Base-by-base conservation (phyloP, 495 filamentous ascomycete genomes). In the Aspergillus affinis region DNA sequence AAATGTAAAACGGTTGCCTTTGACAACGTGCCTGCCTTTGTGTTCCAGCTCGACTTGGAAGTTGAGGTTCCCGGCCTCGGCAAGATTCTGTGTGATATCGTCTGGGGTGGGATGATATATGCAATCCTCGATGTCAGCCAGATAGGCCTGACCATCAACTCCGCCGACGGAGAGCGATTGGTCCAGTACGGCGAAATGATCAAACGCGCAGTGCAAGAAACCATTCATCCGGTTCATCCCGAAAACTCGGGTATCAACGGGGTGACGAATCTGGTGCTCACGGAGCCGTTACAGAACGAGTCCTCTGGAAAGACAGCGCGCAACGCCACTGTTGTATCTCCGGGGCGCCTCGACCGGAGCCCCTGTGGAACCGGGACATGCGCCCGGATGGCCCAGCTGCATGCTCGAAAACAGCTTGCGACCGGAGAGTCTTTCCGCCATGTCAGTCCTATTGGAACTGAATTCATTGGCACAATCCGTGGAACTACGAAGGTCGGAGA, bases 81-180 rank as follows among this genome's bases (percentile, higher is more conserved):
- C 0, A 51, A 62, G 36, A 54, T 75, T 4, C 47, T 29, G 2
- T 67, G 72, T 20, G 73, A 76, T 58, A 71, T 76, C 45, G 73
- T 68, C 6, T 76, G 64, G 32, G 72, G 73, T 7, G 73, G 73
- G 1, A 76, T 75, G 73, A 72, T 73, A 51, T 75, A 68, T 50
- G 63, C 66, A 7, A 21, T 75, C n/a, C 70, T 75, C 6, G 73
- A 75, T 55, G 72, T 59, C 1, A 60, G 59, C 6, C 63, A 63
- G 0, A 9, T 75, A 12, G 70, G 69, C 0, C 41, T 76, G 41
- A 53, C 26, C 27, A 44, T 76, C 19, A 29, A 67, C 12, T 65
- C 64, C 21, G 51, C 54, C 15, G 19, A 70, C 45, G 64, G 63
- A 9, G 48, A 18, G 20, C 46, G 61, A n/a, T 48, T 76, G 7